Base-by-base conservation (phyloP, 805 yeast genomes). In the Candida hungchunana region DNA sequence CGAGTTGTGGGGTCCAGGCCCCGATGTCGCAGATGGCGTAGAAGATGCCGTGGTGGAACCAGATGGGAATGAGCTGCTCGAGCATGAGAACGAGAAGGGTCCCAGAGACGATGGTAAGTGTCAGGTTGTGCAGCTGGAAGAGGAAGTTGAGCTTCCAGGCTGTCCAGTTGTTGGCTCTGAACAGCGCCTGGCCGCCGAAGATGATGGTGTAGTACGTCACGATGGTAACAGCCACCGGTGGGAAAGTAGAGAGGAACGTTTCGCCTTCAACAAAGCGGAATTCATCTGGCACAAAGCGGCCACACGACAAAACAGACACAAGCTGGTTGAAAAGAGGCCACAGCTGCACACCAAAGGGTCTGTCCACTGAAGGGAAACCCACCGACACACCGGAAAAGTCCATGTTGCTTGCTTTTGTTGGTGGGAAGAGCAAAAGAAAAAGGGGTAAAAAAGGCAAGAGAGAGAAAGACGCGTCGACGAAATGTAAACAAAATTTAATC, bases 31-130 rank as follows among this genome's bases (percentile, higher is more conserved):
- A 93, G 55, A 90, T 80, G 33, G 95, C 84, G 56, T 75, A 87
- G 61, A 82, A 81, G 13, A 90, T 36, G 11, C 97, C 97, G 55
- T 89, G 75, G 43, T 70, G 58, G 50, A 64, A 68, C 44, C 88
- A 62, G 53, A 85, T 79, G 26, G 97, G 97, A 32, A 85, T 56
- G 47, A 89, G 62, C 66, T 93, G 97, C 67, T 90, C 98, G 36
- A 82, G 59, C 57, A 82, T 67, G 51, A 90, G 75, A 26, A 80
- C 50, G 48, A 88, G 69, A 55, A 90, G 68, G 14, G 67, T 51
- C 40, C 80, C 70, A 8, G 96, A 85, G 30, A 79, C 66, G 15
- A 72, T 40, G 10, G 97, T 86, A 55, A 90, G 71, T 24, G 76
- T 52, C 41, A 88, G 58, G 66, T 90, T 90, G 64, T 90, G 97